Evolutionary conservation across 1,284 basidiomycete species (phyloP).

Genomic region (Trametes polyzona): DNA sequence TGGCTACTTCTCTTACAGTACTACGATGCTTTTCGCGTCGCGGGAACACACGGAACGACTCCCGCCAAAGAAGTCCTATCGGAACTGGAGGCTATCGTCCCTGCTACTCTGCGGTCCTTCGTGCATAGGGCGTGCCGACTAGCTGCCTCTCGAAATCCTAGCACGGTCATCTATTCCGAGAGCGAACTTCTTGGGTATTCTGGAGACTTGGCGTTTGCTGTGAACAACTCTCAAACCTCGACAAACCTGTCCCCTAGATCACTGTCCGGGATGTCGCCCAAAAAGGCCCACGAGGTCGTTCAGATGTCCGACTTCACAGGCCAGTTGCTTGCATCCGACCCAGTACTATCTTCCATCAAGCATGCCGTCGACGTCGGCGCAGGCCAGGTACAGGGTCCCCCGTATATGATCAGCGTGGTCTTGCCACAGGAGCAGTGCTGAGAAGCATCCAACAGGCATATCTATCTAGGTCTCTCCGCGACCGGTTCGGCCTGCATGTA

Average conservation of each 20-base stretch:
- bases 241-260: no score
- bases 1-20: slow-evolving; percentile 31
- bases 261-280: slow-evolving; percentile 52
- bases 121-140: slow-evolving; percentile 22
- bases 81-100: no score
- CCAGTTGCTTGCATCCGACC: slow-evolving; percentile 29
- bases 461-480: slow-evolving; percentile 47
- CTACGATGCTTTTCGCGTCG: no score
- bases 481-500: slow-evolving; percentile 42
- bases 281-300: slow-evolving; percentile 56
- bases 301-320: slow-evolving; percentile 48
- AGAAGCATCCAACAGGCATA: slow-evolving; percentile 43
- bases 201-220: no score
- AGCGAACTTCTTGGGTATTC: neutral
- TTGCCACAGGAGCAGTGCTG: slow-evolving; percentile 6
- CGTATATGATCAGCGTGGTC: no score
- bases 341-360: slow-evolving; percentile 23
- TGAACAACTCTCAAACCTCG: no score
- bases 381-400: slow-evolving; percentile 58
- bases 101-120: slow-evolving; percentile 10
- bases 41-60: no score
- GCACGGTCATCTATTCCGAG: neutral
- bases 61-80: neutral
- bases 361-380: slow-evolving; percentile 57
- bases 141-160: slow-evolving; percentile 23